Evolutionary conservation across 148 eudicot species (phyloP).

Genomic region (Cornus suecica): DNA sequence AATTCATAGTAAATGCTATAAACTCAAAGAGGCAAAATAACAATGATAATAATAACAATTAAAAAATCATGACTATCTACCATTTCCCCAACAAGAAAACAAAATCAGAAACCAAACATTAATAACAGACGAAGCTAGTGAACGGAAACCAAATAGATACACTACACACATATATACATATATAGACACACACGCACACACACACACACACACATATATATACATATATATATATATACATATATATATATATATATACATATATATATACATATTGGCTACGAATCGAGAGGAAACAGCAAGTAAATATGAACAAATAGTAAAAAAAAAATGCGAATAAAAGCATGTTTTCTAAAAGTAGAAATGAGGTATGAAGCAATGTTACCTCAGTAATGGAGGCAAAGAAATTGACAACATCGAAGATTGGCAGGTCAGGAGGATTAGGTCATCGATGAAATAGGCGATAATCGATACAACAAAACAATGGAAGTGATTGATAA

Average conservation of each 20-base stretch:
- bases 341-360: not conserved
- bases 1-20: not conserved
- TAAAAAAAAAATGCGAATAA: too few species aligned
- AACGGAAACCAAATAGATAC: not conserved
- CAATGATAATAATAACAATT: too few species aligned
- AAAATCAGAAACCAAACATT: slow-evolving; percentile 2
- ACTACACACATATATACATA: too few species aligned
- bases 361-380: not conserved
- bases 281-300: not conserved
- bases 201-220: too few species aligned
- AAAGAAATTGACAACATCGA: not conserved
- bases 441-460: not conserved
- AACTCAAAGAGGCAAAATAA: not conserved
- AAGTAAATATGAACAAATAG: not conserved
- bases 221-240: too few species aligned
- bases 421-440: not conserved
- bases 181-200: too few species aligned
- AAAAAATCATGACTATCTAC: not conserved
- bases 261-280: too few species aligned
- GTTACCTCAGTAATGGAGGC: not conserved
- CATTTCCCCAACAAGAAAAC: not conserved
- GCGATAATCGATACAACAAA: not conserved
- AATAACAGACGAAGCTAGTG: not conserved
- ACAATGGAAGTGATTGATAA: not conserved
- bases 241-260: too few species aligned